phyloP scores from a whole-genome alignment of 179 eudicot genomes.

The Vitellaria paradoxa region DNA sequence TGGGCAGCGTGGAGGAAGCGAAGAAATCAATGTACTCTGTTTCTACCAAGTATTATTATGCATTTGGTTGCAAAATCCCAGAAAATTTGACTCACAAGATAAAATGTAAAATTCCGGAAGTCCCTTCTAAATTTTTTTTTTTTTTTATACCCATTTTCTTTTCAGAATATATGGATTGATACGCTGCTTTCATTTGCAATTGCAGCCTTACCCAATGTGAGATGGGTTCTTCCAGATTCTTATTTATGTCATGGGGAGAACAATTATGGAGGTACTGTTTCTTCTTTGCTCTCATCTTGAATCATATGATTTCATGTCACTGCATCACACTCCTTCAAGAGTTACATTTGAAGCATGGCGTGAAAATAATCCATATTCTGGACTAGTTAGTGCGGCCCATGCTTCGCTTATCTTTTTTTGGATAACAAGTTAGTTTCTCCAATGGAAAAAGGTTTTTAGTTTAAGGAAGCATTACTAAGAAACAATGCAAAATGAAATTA shows the following conservation, averaged over 20 bases:
- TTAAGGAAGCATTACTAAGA: neutral
- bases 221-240: constrained; percentile 34
- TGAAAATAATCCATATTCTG: neutral
- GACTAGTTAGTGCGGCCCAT: neutral
- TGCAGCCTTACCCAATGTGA: constrained; percentile 34
- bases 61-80: constrained; percentile 24
- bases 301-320: neutral
- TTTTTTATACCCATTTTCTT: neutral
- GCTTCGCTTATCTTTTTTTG: neutral
- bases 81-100: constrained; percentile 22
- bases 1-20: constrained; percentile 30
- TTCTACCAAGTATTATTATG: constrained; percentile 34
- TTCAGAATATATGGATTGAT: neutral
- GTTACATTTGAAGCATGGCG: neutral
- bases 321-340: neutral
- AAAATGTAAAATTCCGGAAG: constrained; percentile 19
- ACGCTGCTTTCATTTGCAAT: neutral
- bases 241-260: constrained; percentile 18
- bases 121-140: neutral
- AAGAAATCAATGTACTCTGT: constrained; percentile 35
- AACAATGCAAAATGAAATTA: neutral
- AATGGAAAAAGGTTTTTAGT: neutral
- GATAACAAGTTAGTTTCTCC: neutral
- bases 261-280: constrained; percentile 31
- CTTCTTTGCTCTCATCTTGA: constrained; percentile 6